Percentiles rank a stretch among this genome's conserved stretches.
phyloP scores from a whole-genome alignment of 2,329 filamentous ascomycete genomes.

The Parastagonospora nodorum region DNA sequence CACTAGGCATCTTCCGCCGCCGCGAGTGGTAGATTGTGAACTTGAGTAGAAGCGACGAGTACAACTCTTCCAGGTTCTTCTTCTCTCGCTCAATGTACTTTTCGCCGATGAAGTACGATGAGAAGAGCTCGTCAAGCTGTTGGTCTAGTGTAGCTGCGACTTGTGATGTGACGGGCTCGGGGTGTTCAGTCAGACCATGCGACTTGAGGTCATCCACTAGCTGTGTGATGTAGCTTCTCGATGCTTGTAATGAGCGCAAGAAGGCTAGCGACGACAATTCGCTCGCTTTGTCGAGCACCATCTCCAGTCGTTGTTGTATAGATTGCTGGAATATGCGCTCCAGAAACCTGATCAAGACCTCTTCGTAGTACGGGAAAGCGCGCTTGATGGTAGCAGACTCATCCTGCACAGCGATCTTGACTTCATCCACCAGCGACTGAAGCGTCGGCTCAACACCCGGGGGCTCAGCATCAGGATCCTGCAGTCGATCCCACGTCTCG shows the following conservation, averaged over 20 bases:
- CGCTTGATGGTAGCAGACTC: slow-evolving; percentile 96
- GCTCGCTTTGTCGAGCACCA: slow-evolving; percentile 93
- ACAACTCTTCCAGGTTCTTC: slow-evolving; percentile 75
- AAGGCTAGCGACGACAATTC: slow-evolving; percentile 92
- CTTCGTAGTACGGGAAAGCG: slow-evolving; percentile 95
- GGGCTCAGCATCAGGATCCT: slow-evolving; percentile 90
- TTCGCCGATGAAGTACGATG: slow-evolving; percentile 68
- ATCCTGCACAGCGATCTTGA: slow-evolving; percentile 93
- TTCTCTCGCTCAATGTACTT: slow-evolving; percentile 70
- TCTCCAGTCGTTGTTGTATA: slow-evolving; percentile 92
- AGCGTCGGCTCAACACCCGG: slow-evolving; percentile 90
- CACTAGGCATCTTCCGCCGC: slow-evolving; percentile 84
- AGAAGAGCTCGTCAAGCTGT: slow-evolving; percentile 69
- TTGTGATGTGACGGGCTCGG: slow-evolving; percentile 85
- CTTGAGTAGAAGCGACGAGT: slow-evolving; percentile 92
- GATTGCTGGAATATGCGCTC: slow-evolving; percentile 98
- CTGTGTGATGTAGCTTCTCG: slow-evolving; percentile 83
- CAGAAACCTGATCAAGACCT: slow-evolving; percentile 88
- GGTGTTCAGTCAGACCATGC: slow-evolving; percentile 93
- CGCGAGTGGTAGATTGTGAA: slow-evolving; percentile 93
- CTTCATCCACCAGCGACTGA: slow-evolving; percentile 90
- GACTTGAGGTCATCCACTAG: slow-evolving; percentile 92
- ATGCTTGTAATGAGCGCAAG: slow-evolving; percentile 86
- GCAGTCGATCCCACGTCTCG: slow-evolving; percentile 83
- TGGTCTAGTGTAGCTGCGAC: slow-evolving; percentile 74